phyloP scores from a whole-genome alignment of 768 basidiomycete genomes.

The Kwoniella mangroviensis region DNA sequence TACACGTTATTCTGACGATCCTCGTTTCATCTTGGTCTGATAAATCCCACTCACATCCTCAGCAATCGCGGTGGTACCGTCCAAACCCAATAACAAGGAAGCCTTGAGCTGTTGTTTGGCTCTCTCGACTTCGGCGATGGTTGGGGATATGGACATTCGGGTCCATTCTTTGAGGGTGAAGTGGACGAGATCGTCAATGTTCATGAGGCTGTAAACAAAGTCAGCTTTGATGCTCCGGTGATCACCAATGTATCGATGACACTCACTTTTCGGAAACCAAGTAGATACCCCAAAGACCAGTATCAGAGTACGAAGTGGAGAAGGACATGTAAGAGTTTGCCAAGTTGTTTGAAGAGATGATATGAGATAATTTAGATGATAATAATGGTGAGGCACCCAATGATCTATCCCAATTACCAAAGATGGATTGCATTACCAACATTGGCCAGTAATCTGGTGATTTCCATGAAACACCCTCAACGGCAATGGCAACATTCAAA shows the following conservation, averaged over 20 bases:
- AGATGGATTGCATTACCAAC: slow-evolving; percentile 96
- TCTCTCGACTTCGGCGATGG: slow-evolving; percentile 85
- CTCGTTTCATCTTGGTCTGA: not conserved
- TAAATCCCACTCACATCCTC: slow-evolving; percentile 67
- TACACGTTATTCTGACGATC: no score
- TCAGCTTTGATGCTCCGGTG: not conserved
- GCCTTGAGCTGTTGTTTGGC: slow-evolving; percentile 99
- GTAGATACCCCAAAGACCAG: slow-evolving; percentile 99
- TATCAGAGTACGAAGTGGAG: slow-evolving; percentile 98
- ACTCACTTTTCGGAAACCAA: slow-evolving; percentile 83
- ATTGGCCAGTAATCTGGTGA: slow-evolving; percentile 99
- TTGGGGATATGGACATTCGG: slow-evolving; percentile 86
- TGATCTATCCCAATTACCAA: slow-evolving; percentile 99
- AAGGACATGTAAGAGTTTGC: slow-evolving; percentile 99
- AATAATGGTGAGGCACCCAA: slow-evolving; percentile 87
- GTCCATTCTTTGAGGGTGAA: slow-evolving; percentile 96
- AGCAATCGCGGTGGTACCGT: slow-evolving; percentile 94
- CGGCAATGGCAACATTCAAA: slow-evolving; percentile 92
- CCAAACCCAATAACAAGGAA: slow-evolving; percentile 81
- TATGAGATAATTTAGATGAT: slow-evolving; percentile 87
- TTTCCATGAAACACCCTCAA: slow-evolving; percentile 97
- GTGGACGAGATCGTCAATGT: slow-evolving; percentile 90
- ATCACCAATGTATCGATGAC: not conserved
- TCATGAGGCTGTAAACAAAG: slow-evolving; percentile 63
- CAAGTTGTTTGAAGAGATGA: slow-evolving; percentile 88